A percentile compares a stretch with the other conserved stretches of the same genome.
phyloP scores from a whole-genome alignment of 495 filamentous ascomycete species.

The Hyaloscypha bicolor region DNA sequence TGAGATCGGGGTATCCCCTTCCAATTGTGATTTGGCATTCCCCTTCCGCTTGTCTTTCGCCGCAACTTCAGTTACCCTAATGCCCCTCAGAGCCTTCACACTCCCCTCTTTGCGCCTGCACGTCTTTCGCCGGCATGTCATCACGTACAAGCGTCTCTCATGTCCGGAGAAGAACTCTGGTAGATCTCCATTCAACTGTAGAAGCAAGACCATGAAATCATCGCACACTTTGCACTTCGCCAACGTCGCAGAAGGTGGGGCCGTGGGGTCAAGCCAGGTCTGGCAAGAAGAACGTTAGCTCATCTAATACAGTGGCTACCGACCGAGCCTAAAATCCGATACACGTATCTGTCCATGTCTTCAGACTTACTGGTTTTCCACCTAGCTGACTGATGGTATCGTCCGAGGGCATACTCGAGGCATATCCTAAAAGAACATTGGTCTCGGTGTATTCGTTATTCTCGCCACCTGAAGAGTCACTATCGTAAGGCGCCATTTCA shows the following conservation, averaged over 20 bases:
- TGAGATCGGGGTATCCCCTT: constrained; percentile 33
- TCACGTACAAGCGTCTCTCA: constrained; percentile 84
- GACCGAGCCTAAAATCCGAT: neutral
- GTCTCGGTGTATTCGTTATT: constrained; percentile 79
- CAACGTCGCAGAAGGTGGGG: constrained; percentile 74
- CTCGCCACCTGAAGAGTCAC: constrained; percentile 76
- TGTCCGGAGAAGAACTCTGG: constrained; percentile 83
- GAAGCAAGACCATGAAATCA: constrained; percentile 75
- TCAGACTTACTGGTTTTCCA: constrained; percentile 72
- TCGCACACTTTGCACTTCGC: constrained; percentile 91
- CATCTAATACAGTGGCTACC: neutral
- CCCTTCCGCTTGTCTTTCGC: constrained; percentile 27
- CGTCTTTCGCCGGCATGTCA: constrained; percentile 73
- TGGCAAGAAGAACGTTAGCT: constrained; percentile 38
- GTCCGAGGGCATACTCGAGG: constrained; percentile 76
- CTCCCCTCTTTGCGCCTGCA: constrained; percentile 85
- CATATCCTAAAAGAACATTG: constrained; percentile 87
- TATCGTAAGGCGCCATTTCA: constrained; percentile 79
- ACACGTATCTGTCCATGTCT: neutral
- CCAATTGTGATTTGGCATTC: constrained; percentile 35
- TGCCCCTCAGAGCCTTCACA: constrained; percentile 69
- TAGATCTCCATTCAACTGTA: constrained; percentile 91
- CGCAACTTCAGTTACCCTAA: constrained; percentile 48
- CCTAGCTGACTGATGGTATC: constrained; percentile 90
- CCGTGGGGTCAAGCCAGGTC: constrained; percentile 76